Base-by-base conservation (phyloP, 2,329 filamentous ascomycete genomes). In the Penicillium sp. region DNA sequence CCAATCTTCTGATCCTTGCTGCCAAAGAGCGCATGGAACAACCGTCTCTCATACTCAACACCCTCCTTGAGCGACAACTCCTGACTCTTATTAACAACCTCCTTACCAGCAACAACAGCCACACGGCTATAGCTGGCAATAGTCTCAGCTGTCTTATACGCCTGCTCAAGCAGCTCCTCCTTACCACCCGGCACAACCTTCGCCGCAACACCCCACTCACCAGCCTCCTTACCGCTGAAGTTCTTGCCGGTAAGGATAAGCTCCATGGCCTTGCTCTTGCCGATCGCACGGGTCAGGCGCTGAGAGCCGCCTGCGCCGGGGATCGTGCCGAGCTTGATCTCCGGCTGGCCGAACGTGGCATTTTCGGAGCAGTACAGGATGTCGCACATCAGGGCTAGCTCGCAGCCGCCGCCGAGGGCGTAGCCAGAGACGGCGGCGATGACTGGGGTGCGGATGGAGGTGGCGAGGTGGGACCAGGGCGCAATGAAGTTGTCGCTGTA, bases 11-110 rank as follows among this genome's bases (percentile, higher is more conserved):
- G 93, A 71, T 98, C 93, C 73, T 88, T 81, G 67, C 86, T 95
- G 21, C 91, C 93, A 74, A 98, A 98, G 63, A 96, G 66, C 24
- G 83, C 80, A 72, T 98, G 93, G 77, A 98, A 98, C 31, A 97
- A 78, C 46, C 90, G 81, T 65, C 93, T 79, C 79, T 98, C 93
- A 72, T 83, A 97, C 73, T 98, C 93, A 2, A 98, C 86, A 13
- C 93, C 93, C 64, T 97, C 93, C 60, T 86, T 76, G 52, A 98
- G 74, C 3, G 84, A 77, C 59, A 95, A 72, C 62, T 98, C 93
- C 76, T 97, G 90, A 70, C 89, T 95, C 83, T 96, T 97, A 69
- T 97, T 95, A 49, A 98, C 91, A n/a, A 93, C 91, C 77, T 98
- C 93, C 78, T 98, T 98, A 50, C 81, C 85, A 10, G 87, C 93